These are phyloP conservation scores for Geosmithia putterillii DNA, from an alignment of 2,329 filamentous ascomycete genomes.

Conservation along the genomic window DNA sequence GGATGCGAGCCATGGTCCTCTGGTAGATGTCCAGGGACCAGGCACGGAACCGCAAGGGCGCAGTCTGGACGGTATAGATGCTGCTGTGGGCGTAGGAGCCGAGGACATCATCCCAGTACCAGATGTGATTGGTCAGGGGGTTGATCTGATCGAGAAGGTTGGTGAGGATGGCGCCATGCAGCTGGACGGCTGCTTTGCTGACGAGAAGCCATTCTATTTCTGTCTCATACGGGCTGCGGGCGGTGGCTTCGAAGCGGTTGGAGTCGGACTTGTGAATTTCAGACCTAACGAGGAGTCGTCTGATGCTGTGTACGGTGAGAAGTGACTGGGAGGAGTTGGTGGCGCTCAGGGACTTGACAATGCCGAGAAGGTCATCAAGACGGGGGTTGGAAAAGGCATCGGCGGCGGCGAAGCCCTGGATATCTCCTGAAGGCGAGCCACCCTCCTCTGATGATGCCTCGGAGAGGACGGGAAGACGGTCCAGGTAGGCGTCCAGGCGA, in stretches of 20 bases:
- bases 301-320: constrained; percentile 47
- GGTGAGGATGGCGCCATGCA: constrained; percentile 69
- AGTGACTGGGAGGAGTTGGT: constrained; percentile 51
- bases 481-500: constrained; percentile 52
- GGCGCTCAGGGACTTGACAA: constrained; percentile 61
- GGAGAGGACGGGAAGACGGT: constrained; percentile 37
- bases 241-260: background rate
- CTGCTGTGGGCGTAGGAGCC: constrained; percentile 67
- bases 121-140: constrained; percentile 73
- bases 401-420: constrained; percentile 18
- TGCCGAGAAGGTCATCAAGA: constrained; percentile 49
- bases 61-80: constrained; percentile 78
- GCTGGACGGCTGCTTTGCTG: constrained; percentile 85
- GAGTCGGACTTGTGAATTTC: constrained; percentile 29
- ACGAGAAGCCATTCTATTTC: constrained; percentile 86
- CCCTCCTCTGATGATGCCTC: constrained; percentile 29
- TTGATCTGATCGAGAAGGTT: constrained; percentile 73
- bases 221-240: constrained; percentile 43
- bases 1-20: constrained; percentile 40
- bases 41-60: constrained; percentile 60
- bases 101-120: constrained; percentile 90
- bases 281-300: constrained; percentile 49
- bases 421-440: constrained; percentile 16
- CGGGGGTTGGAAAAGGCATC: constrained; percentile 37
- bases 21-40: constrained; percentile 60